Percentiles rank a stretch among this genome's conserved stretches.
Evolutionary conservation across 2,329 filamentous ascomycete species (phyloP).

Genomic region (Chaetomium sp.): DNA sequence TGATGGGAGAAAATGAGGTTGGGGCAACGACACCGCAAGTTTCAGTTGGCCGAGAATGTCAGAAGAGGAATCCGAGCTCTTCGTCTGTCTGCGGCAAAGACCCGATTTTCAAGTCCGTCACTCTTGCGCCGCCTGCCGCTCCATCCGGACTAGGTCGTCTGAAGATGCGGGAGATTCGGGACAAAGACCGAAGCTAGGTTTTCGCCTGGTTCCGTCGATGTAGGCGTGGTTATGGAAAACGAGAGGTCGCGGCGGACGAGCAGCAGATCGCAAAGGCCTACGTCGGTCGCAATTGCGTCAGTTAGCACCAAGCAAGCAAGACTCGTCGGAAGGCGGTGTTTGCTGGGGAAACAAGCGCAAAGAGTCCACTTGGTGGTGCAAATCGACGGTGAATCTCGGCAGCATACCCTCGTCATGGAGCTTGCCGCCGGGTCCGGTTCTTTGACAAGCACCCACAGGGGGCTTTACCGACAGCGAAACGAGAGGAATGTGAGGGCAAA

Average conservation of each 20-base stretch:
- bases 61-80: background rate
- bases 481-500: background rate
- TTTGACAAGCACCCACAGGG: background rate
- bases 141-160: constrained; percentile 26
- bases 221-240: background rate
- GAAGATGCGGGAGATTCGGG: constrained; percentile 19
- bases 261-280: constrained; percentile 17
- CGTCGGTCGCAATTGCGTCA: constrained; percentile 17
- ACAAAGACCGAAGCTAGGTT: constrained; percentile 16
- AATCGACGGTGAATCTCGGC: constrained; percentile 10
- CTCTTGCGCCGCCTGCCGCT: constrained; percentile 18
- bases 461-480: background rate
- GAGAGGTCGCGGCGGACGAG: background rate
- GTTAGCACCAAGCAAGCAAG: background rate
- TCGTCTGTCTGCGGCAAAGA: constrained; percentile 14
- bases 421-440: constrained; percentile 1
- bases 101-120: constrained; percentile 20
- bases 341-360: background rate
- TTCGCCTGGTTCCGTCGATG: constrained; percentile 16
- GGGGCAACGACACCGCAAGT: background rate
- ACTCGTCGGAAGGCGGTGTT: constrained; percentile 1
- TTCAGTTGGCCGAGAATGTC: constrained; percentile 5
- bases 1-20: background rate
- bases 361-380: constrained; percentile 12
- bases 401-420: constrained; percentile 19